These are phyloP conservation scores for Mikania micrantha DNA, from an alignment of 129 eudicot genomes.

Conservation along the genomic window DNA sequence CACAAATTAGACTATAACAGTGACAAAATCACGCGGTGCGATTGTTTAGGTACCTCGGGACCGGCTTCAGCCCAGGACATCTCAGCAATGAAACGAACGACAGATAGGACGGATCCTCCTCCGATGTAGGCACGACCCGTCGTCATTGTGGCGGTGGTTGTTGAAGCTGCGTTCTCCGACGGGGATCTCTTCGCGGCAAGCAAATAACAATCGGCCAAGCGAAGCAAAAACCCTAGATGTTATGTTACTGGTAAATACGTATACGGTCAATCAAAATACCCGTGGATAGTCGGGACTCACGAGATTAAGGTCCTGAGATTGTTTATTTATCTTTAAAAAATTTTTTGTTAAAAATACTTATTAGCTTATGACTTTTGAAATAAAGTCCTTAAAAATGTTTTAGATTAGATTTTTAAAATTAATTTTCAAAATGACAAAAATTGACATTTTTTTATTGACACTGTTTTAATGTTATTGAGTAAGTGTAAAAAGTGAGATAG, in stretches of 20 bases:
- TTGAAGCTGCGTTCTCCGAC: slow-evolving; percentile 14
- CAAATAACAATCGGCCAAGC: slow-evolving; percentile 1
- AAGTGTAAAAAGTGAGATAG: too few species aligned
- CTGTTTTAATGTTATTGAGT: too few species aligned
- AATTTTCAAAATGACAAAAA: too few species aligned
- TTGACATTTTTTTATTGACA: too few species aligned
- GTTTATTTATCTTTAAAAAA: too few species aligned
- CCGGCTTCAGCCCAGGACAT: slow-evolving; percentile 91
- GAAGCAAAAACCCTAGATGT: slow-evolving; percentile 17
- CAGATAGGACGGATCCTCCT: slow-evolving; percentile 78
- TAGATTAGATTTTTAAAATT: too few species aligned
- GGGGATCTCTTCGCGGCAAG: neutral
- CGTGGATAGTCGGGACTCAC: slow-evolving; percentile 22
- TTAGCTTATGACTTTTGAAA: too few species aligned
- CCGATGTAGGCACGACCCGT: slow-evolving; percentile 77
- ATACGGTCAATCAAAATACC: too few species aligned
- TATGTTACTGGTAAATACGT: slow-evolving; percentile 22
- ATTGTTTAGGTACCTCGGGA: slow-evolving; percentile 68
- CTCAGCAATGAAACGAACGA: slow-evolving; percentile 74
- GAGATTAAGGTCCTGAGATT: too few species aligned
- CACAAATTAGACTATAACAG: neutral
- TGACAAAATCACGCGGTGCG: too few species aligned
- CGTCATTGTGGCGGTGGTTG: slow-evolving; percentile 39
- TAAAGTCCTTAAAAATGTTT: too few species aligned
- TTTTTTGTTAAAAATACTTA: too few species aligned